Evolutionary conservation across 2,329 filamentous ascomycete genomes (phyloP), one percentile per base, ranked within the genome.

Genomic region (Nannizziopsis barbatae): DNA sequence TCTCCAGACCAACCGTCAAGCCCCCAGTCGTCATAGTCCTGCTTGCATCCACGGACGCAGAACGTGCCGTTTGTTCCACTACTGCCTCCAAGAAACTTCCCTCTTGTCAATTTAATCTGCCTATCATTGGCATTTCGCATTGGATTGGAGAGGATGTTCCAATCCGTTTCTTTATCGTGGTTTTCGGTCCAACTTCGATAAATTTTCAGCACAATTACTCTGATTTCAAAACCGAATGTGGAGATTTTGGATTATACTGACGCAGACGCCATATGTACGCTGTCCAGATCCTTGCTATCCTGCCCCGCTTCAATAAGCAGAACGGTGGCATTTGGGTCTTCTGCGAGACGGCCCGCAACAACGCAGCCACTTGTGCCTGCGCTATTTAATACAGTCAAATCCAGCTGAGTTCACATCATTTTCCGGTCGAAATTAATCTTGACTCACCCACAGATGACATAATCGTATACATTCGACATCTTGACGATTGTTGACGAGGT

Each of bases 1-100:
- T 75, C 71, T 3, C 77, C 75, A 47, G 67, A 73, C 76, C 77
- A 77, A 2, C 73, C 76, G 4, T 64, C 32, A 66, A 71, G 53
- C 8, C 58, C 65, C 74, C 73, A 75, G 51, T 76, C 71, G 55
- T 75, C 71, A 42, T 59, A 61, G 54, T 57, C 62, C 53, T 56
- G 59, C 50, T 66, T 67, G 20, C 58, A 58, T 5, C 69, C 69
- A 5, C 68, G 64, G 31, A 71, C 60, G 48, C 66, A 70, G 15
- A 71, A 61, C 0, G 68, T 71, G 15, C 67, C 69, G 52, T 71
- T 72, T 45, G 63, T 65, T 7, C 68, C 69, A 55, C 64, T 68
- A 42, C 59, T 65, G 12, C 68, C 68, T 10, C 68, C 66, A 2
- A 71, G 57, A 47, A 70, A 71, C 18, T 64, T 63, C 2, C 70